Conservation (phyloP, 139 green algal genomes). For the Ettlia oleoabundans region DNA sequence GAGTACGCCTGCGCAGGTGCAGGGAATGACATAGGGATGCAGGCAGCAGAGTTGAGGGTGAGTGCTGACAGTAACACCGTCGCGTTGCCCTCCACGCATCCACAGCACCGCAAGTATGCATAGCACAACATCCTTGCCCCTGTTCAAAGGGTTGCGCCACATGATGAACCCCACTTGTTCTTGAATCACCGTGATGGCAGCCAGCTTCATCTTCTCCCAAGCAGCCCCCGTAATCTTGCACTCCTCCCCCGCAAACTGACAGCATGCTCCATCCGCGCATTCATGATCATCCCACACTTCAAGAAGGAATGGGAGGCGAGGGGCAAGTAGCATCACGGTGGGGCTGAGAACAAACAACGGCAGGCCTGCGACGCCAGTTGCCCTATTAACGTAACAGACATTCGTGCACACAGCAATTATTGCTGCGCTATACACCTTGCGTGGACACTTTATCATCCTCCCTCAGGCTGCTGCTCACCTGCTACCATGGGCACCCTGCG, state of each 20-base stretch:
- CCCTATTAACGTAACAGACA: neutral
- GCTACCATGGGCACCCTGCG: conserved; percentile 2
- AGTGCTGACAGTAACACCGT: too few relatives aligned
- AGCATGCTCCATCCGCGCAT: neutral
- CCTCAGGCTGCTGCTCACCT: neutral
- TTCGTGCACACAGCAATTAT: neutral
- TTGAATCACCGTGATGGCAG: too few relatives aligned
- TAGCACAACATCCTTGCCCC: too few relatives aligned
- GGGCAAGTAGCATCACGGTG: too few relatives aligned
- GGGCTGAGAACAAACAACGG: neutral
- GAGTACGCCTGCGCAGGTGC: neutral
- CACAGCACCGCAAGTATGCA: too few relatives aligned
- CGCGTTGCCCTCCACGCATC: too few relatives aligned
- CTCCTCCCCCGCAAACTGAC: neutral
- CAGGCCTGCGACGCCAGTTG: neutral
- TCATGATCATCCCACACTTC: neutral
- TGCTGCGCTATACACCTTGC: neutral
- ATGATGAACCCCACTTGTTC: neutral
- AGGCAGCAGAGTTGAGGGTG: too few relatives aligned
- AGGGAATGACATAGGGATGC: neutral
- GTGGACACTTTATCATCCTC: neutral
- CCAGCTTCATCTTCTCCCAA: neutral
- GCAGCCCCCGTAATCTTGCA: neutral
- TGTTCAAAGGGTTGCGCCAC: too few relatives aligned
- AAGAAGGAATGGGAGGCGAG: neutral